Percentiles rank a stretch among this genome's conserved stretches.
These are phyloP conservation scores for Murraya paniculata DNA, from an alignment of 345 rosid genomes.

Conservation along the genomic window DNA sequence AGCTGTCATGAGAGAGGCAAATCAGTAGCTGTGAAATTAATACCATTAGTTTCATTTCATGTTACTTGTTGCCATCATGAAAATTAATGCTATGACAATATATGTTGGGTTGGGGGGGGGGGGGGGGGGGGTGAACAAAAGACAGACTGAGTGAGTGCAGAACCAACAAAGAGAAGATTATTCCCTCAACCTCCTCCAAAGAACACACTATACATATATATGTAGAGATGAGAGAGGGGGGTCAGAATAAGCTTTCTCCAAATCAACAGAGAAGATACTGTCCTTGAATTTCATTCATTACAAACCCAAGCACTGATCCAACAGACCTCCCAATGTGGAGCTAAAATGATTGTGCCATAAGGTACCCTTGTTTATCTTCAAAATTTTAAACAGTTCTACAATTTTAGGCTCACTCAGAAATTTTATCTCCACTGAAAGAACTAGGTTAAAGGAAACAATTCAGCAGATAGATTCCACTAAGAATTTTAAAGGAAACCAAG, in stretches of 20 bases:
- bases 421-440: not conserved
- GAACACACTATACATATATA: not conserved
- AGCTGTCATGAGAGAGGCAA: no score
- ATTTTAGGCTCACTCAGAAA: not conserved
- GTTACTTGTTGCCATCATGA: no score
- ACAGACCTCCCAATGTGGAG: not conserved
- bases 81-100: no score
- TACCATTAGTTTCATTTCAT: not conserved
- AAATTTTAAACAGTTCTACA: no score
- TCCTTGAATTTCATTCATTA: not conserved
- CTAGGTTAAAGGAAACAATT: not conserved
- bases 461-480: not conserved
- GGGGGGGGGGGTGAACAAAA: no score
- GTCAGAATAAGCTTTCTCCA: not conserved
- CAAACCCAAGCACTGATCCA: not conserved
- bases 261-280: not conserved
- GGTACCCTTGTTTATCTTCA: not conserved
- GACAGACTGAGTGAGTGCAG: not conserved
- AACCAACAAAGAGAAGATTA: not conserved
- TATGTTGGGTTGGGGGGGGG: no score
- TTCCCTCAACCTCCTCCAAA: not conserved
- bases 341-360: not conserved
- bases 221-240: no score
- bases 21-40: not conserved
- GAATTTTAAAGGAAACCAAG: not conserved